These are phyloP conservation scores for Bolboschoenus planiculmis DNA, from an alignment of 176 grass and related monocot genomes.

Conservation along the genomic window DNA sequence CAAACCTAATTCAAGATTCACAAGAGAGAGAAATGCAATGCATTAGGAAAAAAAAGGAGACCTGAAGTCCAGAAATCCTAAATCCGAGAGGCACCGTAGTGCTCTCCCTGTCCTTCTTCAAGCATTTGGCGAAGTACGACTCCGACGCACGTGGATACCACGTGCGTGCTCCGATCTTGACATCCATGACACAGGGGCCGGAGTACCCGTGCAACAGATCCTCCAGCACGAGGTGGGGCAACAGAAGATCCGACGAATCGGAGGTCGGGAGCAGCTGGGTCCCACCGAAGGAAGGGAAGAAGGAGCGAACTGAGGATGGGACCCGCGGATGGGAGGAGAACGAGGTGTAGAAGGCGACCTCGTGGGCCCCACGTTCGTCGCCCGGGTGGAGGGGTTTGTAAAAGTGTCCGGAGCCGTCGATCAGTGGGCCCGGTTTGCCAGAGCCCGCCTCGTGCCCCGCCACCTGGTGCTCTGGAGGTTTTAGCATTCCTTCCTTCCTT, in stretches of 20 bases:
- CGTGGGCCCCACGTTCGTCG: constrained; percentile 42
- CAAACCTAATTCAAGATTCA: background rate
- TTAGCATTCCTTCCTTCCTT: constrained; percentile 30
- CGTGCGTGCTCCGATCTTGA: constrained; percentile 80
- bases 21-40: background rate
- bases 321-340: constrained; percentile 38
- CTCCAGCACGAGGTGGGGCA: constrained; percentile 62
- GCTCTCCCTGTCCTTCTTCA: constrained; percentile 56
- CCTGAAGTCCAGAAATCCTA: constrained; percentile 54
- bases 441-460: constrained; percentile 38
- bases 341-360: constrained; percentile 63
- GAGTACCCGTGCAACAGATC: constrained; percentile 45
- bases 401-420: constrained; percentile 56
- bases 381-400: constrained; percentile 62
- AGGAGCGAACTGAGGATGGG: constrained; percentile 33
- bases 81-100: constrained; percentile 61
- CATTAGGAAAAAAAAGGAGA: background rate
- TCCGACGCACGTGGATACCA: constrained; percentile 48
- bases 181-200: constrained; percentile 52
- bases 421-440: constrained; percentile 39
- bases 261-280: constrained; percentile 37
- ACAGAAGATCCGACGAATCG: constrained; percentile 11
- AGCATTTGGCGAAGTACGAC: constrained; percentile 57
- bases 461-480: constrained; percentile 73
- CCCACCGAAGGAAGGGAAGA: constrained; percentile 70